Evolutionary conservation across 768 basidiomycete genomes (phyloP), one percentile per base, ranked within the genome.

Genomic region (Boletellus ananas): DNA sequence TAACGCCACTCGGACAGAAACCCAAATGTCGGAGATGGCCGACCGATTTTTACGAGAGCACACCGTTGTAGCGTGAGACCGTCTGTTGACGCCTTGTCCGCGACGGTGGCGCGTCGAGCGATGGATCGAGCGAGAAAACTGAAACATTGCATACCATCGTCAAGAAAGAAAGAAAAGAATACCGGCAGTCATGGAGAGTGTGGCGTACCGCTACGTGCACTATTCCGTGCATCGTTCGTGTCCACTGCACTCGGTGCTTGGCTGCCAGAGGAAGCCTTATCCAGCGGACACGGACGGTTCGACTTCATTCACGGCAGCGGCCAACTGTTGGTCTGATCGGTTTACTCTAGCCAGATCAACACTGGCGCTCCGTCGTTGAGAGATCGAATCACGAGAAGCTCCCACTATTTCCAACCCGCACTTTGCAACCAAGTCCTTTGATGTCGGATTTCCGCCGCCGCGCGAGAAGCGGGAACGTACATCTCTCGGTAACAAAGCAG

Each of bases 261-360:
- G 43, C 43, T 50, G 20, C 37, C 44, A 55, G 55, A 61, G 44
- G 54, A 57, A 52, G 50, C 50, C 47, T 46, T 33, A 47, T 43
- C 20, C 39, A 57, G 47, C 20, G 42, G 23, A 29, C 20, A 40
- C 34, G 27, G 33, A 51, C 17, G 36, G 17, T 27, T 37, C 53
- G 38, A 18, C 10, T 47, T 43, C 14, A 36, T 41, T 56, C 52
- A 43, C 55, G 58, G 60, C 60, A 63, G 62, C 47, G 20, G 13
- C 54, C 57, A 50, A 29, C 38, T 18, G 40, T 29, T 51, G 50
- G 31, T 31, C 47, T 43, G 53, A 49, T 58, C 49, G 58, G 60
- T 53, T 25, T 47, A 50, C 50, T 43, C 10, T 34, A n/a, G 13
- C 50, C 23, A 58, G 64, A 64, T 66, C 61, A 44, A 58, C 56